phyloP scores from a whole-genome alignment of 169 alveolate species.

The Perkinsus olseni region DNA sequence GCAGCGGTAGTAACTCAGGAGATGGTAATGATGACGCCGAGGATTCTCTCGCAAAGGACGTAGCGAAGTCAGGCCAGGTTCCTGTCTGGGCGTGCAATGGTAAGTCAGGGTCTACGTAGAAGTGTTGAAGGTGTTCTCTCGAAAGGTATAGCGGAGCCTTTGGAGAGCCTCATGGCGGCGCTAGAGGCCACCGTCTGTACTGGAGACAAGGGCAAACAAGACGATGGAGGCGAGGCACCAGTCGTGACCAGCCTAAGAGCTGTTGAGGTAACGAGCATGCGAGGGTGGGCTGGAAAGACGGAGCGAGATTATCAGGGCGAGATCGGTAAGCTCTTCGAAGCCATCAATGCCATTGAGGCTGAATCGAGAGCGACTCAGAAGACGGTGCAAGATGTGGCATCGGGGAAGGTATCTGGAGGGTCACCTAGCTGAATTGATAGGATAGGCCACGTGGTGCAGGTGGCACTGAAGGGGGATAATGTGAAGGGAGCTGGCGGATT shows the following conservation, averaged over 20 bases:
- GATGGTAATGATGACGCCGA: background rate
- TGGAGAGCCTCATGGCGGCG: background rate
- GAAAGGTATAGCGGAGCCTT: background rate
- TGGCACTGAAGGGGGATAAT: background rate
- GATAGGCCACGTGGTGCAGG: background rate
- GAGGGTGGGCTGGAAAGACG: background rate
- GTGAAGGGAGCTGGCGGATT: background rate
- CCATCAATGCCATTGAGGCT: background rate
- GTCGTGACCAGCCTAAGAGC: background rate
- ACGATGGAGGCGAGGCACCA: background rate
- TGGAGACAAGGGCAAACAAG: background rate
- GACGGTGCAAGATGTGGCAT: background rate
- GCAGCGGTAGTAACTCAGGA: background rate
- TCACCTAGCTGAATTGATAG: no score
- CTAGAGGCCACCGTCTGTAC: background rate
- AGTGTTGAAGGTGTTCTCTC: no score
- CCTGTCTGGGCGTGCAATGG: background rate
- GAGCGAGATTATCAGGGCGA: background rate
- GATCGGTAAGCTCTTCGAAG: background rate
- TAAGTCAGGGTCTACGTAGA: background rate
- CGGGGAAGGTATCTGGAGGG: background rate
- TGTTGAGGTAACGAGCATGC: background rate
- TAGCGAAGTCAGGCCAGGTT: background rate
- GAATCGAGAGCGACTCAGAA: background rate
- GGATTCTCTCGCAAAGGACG: background rate